Evolutionary conservation across 1,284 basidiomycete species (phyloP).

Genomic region (Ustilago nuda): DNA sequence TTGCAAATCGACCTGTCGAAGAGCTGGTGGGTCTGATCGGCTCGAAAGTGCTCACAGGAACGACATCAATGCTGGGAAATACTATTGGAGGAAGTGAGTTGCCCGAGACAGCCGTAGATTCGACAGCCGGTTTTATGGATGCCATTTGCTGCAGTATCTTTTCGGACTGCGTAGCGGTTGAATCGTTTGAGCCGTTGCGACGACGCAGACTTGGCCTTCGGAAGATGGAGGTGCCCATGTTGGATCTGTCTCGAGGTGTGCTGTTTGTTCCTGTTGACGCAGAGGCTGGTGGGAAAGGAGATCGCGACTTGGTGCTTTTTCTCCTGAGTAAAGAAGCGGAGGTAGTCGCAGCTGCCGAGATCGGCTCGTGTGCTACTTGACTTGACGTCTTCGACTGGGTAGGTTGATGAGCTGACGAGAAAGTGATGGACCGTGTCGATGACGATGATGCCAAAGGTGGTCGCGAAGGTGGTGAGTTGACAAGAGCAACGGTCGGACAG

Average conservation of each 20-base stretch:
- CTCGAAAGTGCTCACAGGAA: not conserved
- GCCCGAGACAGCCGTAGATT: not conserved
- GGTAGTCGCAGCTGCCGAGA: not conserved
- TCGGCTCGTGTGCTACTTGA: not conserved
- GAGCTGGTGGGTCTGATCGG: not conserved
- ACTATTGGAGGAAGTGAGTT: not conserved
- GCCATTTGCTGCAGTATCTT: constrained; percentile 7
- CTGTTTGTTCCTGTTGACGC: constrained; percentile 43
- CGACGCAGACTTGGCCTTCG: constrained; percentile 39
- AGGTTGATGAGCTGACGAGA: not conserved
- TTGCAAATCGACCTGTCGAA: constrained; percentile 19
- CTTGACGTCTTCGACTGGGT: not conserved
- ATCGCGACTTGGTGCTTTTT: constrained; percentile 19
- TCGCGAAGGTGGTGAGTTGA: constrained; percentile 3
- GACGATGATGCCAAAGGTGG: constrained; percentile 5
- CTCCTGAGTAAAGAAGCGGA: constrained; percentile 15
- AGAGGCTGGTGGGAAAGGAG: constrained; percentile 35
- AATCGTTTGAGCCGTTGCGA: constrained; percentile 27
- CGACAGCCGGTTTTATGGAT: not conserved
- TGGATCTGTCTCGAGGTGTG: constrained; percentile 25
- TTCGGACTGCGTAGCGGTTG: constrained; percentile 10
- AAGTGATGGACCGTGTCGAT: not conserved
- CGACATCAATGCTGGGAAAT: constrained; percentile 5
- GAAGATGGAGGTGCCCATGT: constrained; percentile 29
- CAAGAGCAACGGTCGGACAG: not conserved